Base-by-base conservation (phyloP, 495 filamentous ascomycete species). In the Copromyces sp. region DNA sequence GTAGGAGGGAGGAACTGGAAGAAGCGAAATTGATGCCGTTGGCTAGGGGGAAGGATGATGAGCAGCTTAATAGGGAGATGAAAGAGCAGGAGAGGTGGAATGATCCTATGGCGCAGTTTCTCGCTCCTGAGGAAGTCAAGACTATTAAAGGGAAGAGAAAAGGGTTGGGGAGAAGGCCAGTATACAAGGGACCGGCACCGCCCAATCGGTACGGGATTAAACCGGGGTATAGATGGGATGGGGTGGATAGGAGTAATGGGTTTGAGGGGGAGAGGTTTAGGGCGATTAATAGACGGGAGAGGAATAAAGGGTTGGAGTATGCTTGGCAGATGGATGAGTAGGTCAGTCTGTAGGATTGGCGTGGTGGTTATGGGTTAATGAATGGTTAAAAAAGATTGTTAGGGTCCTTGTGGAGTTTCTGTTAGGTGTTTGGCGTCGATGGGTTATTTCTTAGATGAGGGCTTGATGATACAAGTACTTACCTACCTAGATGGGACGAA, bases 181-280 rank as follows among this genome's bases (percentile, higher is more conserved):
- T 94, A 29, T 99, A 98, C 81, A 83, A 89, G 74, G 95, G 95
- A 0, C 84, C 90, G 0, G 92, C 89, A 70, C 82, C 89, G 81
- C 95, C 95, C 73, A 99, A 99, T 89, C 87, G 95, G 71, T 98
- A 97, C 86, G 92, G 93, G 20, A 98, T 98, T 74, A 83, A 90
- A 74, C 95, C 95, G 3, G 96, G 95, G 9, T 91, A 97, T 84
- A 83, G 91, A 76, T 99, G 95, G 95, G 95, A 99, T 88, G 96
- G 96, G 16, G 96, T 99, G 47, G 96, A 99, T 87, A 85, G 95
- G 75, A 86, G 91, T 29, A 99, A 92, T 85, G 94, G 95, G 53
- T 98, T 97, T 79, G 95, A 99, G 85, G 93, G 88, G 81, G 93
- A 98, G 82, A 91, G 93, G 86, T 98, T 98, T 83, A 90, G 91